Evolutionary conservation across 371 early-diverging fungal species (phyloP), one percentile per base, ranked within the genome.

Genomic region (Mortierella sp.): DNA sequence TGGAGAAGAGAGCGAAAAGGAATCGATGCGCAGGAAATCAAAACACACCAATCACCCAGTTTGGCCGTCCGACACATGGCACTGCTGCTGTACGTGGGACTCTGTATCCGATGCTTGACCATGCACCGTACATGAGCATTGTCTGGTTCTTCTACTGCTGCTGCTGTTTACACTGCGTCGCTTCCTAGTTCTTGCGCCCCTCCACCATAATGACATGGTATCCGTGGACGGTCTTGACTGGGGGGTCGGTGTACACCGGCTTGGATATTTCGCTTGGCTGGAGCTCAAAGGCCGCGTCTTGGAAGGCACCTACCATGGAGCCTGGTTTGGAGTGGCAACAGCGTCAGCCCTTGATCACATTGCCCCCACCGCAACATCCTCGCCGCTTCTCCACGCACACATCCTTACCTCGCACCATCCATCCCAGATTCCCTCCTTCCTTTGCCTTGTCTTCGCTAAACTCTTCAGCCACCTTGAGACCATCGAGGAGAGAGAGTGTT

Each of bases 131-230:
- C n/a, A n/a, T n/a, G n/a, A n/a, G n/a, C n/a, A n/a, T n/a, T n/a
- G n/a, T n/a, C n/a, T n/a, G n/a, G n/a, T n/a, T n/a, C n/a, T n/a
- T 57, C 39, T 54, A 12, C 39, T 31, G 23, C 14, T 53, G 34
- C 34, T n/a, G n/a, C n/a, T n/a, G n/a, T n/a, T n/a, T n/a, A n/a
- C n/a, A n/a, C n/a, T n/a, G n/a, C n/a, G n/a, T n/a, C 28, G 21
- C 51, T 51, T 48, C 18, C n/a, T 71, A 74, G 42, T 74, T 74
- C 69, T 86, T 86, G 39, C 87, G 65, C 23, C 80, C 87, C 56
- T 89, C 95, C 7, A 94, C 94, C 95, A 95, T 94, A 61, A 95
- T 94, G 64, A 95, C 89, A 74, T 95, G 95, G 82, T 93, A 94
- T 76, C 76, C 76, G 27, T 80, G 81, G 42, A 78, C 61, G 26